phyloP scores from a whole-genome alignment of 148 eudicot genomes.

The Cornus controversa region DNA sequence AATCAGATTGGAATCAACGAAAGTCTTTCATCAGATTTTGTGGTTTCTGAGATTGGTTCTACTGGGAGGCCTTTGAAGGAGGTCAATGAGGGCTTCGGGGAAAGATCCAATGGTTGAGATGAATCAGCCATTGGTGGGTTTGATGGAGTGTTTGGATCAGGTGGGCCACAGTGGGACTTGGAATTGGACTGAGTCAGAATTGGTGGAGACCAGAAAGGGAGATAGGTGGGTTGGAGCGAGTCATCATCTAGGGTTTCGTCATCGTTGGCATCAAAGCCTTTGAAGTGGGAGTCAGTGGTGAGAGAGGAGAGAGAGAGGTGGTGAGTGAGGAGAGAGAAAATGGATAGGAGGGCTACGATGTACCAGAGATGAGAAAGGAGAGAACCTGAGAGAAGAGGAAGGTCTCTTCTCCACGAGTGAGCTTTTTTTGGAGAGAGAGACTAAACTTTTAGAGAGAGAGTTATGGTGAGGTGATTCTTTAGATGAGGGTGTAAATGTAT shows the following conservation, averaged over 20 bases:
- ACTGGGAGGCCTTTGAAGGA: constrained; percentile 74
- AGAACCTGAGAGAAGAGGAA: constrained; percentile 19
- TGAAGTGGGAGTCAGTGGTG: constrained; percentile 41
- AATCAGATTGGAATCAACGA: constrained; percentile 18
- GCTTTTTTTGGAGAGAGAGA: too few species aligned
- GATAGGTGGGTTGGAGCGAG: constrained; percentile 29
- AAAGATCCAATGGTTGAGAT: constrained; percentile 27
- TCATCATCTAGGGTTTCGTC: constrained; percentile 56
- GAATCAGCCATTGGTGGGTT: not conserved
- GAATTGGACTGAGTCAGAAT: constrained; percentile 40
- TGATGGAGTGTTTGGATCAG: constrained; percentile 7
- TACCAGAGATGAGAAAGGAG: constrained; percentile 31
- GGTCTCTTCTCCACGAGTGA: constrained; percentile 44
- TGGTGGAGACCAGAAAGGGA: constrained; percentile 41
- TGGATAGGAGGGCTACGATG: constrained; percentile 43
- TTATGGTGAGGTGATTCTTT: too few species aligned
- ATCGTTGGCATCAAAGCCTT: constrained; percentile 45
- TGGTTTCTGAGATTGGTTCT: constrained; percentile 22
- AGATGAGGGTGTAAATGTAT: too few species aligned
- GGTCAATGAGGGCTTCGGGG: constrained; percentile 27
- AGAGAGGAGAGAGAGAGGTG: constrained; percentile 31
- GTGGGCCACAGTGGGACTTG: constrained; percentile 34
- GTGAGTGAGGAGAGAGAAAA: constrained; percentile 51
- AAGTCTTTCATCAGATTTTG: constrained; percentile 17
- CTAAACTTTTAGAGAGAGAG: too few species aligned